These are phyloP conservation scores for Irpex lacteus DNA, from an alignment of 1,284 basidiomycete species.

Conservation along the genomic window DNA sequence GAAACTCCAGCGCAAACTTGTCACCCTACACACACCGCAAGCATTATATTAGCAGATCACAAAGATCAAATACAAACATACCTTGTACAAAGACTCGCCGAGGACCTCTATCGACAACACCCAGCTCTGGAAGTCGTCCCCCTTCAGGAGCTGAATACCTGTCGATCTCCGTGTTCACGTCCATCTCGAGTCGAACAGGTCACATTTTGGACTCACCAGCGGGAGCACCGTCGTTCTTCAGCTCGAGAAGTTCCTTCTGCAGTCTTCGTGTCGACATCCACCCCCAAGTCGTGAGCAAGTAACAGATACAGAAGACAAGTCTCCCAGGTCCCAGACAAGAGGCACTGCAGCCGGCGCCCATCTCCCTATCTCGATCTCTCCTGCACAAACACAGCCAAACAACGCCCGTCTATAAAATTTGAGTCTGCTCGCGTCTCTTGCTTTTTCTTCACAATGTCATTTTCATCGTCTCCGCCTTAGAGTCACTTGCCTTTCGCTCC, in stretches of 20 bases:
- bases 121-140: constrained; percentile 76
- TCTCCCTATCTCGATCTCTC: background rate
- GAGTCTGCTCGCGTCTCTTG: background rate
- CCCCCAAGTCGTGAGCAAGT: background rate
- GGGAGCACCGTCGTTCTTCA: constrained; percentile 68
- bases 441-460: constrained; percentile 32
- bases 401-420: constrained; percentile 5
- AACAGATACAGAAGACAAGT: background rate
- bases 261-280: constrained; percentile 41
- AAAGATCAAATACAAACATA: constrained; percentile 24
- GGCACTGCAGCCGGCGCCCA: background rate
- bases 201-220: constrained; percentile 41
- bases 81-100: constrained; percentile 74
- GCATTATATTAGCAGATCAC: background rate
- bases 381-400: constrained; percentile 9
- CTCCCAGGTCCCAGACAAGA: too few species aligned
- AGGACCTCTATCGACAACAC: constrained; percentile 73
- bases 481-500: constrained; percentile 52
- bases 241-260: constrained; percentile 71
- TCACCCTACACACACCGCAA: constrained; percentile 49
- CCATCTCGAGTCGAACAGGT: background rate
- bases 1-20: constrained; percentile 72
- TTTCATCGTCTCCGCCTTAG: constrained; percentile 33
- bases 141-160: constrained; percentile 71
- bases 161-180: background rate